phyloP scores from a whole-genome alignment of 176 grass and related monocot species.

The Alopecurus myosuroides region DNA sequence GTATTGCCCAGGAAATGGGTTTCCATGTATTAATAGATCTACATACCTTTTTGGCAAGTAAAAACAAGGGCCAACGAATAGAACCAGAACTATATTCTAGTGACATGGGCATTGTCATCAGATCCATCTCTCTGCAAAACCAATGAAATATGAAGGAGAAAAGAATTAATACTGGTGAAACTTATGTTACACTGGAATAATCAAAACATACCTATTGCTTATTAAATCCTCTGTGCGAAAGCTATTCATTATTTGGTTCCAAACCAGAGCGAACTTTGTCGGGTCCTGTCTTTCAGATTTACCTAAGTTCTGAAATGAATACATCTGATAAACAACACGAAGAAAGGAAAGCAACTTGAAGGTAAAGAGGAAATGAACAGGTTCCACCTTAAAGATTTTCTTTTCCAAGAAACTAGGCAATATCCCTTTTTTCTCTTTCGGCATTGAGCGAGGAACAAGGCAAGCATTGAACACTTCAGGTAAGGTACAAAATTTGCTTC shows the following conservation, averaged over 20 bases:
- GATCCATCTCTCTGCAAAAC: conserved; percentile 78
- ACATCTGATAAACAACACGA: conserved; percentile 24
- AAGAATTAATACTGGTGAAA: not conserved
- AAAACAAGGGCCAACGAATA: conserved; percentile 85
- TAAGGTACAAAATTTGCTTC: conserved; percentile 78
- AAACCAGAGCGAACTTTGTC: conserved; percentile 75
- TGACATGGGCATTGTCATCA: conserved; percentile 91
- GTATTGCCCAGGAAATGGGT: not conserved
- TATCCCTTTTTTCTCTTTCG: conserved; percentile 55
- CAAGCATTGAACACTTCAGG: conserved; percentile 73
- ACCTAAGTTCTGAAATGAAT: conserved; percentile 45
- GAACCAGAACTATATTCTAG: conserved; percentile 43
- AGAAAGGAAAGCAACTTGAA: conserved; percentile 15
- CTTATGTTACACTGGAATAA: conserved; percentile 8
- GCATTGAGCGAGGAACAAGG: conserved; percentile 62
- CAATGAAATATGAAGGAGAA: conserved; percentile 7
- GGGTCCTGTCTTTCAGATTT: conserved; percentile 68
- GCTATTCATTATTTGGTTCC: conserved; percentile 85
- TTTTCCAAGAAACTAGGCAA: conserved; percentile 65
- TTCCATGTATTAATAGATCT: conserved; percentile 4
- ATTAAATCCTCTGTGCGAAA: conserved; percentile 89
- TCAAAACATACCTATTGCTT: conserved; percentile 60
- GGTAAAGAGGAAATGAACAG: conserved; percentile 1
- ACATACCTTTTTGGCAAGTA: conserved; percentile 81
- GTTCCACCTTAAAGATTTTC: conserved; percentile 85